Evolutionary conservation across 2,329 filamentous ascomycete species (phyloP), one percentile per base, ranked within the genome.

Genomic region (Pseudovirgaria hyperparasitica): DNA sequence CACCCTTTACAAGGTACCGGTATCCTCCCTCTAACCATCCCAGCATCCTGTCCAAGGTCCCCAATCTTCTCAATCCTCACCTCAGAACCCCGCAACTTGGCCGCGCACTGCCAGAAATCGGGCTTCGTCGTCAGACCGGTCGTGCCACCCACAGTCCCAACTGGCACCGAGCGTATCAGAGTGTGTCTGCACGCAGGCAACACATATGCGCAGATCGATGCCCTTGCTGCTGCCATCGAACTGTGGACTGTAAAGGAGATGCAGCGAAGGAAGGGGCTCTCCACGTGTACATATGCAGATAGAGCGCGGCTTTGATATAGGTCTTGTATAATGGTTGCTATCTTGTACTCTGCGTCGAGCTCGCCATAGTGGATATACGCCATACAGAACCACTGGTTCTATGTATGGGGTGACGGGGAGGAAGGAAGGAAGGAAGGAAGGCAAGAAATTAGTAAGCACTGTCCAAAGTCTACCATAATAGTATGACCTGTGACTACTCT

Each of bases 171-270:
- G 24, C 43, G 60, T n/a, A 39, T 63, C 4, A 43, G 56, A 14
- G 32, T 63, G 2, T 49, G 54, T 11, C 33, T 63, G 17, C 57
- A 63, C 34, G 57, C 57, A 3, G 43, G 42, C 6, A 60, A 61
- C 27, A 60, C 54, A 4, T 26, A 37, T n/a, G 40, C 35, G 4
- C 24, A 55, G 23, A 29, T 51, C 12, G 28, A 42, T 24, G 32
- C 20, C 24, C 45, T 52, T 3, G 35, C 37, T 1, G 14, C 23
- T 6, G 21, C 32, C 4, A 45, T 51, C 19, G 38, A 29, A 21
- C 33, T 33, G 5, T 50, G 46, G 46, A n/a, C 19, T 9, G 38
- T 32, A 5, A 22, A 38, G 16, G 46, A 50, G 34, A 49, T 51
- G 43, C 30, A n/a, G n/a, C n/a, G n/a, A n/a, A n/a, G n/a, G n/a